Conservation (phyloP, 176 grass and related monocot species). For the Guadua angustifolia region DNA sequence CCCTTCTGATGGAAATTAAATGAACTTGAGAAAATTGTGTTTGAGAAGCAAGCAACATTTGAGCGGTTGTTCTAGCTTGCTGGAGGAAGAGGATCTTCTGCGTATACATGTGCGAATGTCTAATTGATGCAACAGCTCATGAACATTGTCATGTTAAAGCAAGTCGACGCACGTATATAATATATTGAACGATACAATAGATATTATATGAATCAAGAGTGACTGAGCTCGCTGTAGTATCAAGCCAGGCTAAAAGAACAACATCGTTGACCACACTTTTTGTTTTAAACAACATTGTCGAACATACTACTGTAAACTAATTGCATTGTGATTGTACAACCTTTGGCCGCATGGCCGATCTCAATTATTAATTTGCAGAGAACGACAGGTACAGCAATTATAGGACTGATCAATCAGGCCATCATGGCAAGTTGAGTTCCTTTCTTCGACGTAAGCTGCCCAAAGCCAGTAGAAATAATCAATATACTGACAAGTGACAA, state of each 20-base stretch:
- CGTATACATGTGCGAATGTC: neutral
- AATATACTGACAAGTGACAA: neutral
- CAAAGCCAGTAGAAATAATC: neutral
- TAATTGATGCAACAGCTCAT: neutral
- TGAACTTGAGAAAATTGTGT: neutral
- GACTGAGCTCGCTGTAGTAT: too few relatives aligned
- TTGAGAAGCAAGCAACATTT: neutral
- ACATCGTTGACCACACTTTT: too few relatives aligned
- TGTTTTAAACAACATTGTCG: too few relatives aligned
- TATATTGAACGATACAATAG: too few relatives aligned
- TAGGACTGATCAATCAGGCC: neutral
- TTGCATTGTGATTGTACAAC: too few relatives aligned
- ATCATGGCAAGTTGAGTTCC: neutral
- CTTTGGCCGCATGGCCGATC: neutral
- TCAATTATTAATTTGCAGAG: neutral
- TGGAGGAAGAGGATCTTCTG: neutral
- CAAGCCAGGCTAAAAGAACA: too few relatives aligned
- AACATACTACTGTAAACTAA: too few relatives aligned
- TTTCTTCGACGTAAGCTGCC: neutral
- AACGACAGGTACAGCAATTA: neutral
- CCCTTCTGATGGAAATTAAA: neutral
- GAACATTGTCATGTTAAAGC: too few relatives aligned
- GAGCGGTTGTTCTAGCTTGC: neutral
- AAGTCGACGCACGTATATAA: too few relatives aligned
- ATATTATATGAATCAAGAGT: too few relatives aligned